Percentiles rank a stretch among this genome's conserved stretches.
Evolutionary conservation across 805 yeast genomes (phyloP).

Genomic region (Kluyveromyces nonfermentans): DNA sequence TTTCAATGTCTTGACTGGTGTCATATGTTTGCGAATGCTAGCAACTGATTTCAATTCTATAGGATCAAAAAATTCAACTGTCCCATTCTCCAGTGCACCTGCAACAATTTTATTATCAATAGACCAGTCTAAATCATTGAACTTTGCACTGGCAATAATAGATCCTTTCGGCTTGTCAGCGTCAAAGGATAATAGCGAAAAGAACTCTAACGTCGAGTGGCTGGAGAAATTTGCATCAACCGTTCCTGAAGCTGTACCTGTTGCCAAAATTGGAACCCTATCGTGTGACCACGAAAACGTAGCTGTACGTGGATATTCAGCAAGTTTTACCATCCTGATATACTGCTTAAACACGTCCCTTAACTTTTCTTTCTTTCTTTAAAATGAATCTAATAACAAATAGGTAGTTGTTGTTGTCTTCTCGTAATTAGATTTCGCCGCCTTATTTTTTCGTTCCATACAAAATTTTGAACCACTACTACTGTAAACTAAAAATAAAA

Average conservation of each 20-base stretch:
- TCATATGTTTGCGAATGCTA: slow-evolving; percentile 49
- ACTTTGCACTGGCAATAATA: slow-evolving; percentile 46
- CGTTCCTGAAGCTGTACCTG: slow-evolving; percentile 95
- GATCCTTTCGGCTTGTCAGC: slow-evolving; percentile 34
- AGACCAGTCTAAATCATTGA: slow-evolving; percentile 83
- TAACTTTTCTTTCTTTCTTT: not conserved
- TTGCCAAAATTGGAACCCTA: slow-evolving; percentile 62
- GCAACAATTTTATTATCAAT: slow-evolving; percentile 56
- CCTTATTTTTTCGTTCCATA: not conserved
- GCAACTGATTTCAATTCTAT: slow-evolving; percentile 40
- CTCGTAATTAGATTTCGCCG: not conserved
- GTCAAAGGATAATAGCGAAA: slow-evolving; percentile 49
- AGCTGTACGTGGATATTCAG: slow-evolving; percentile 77
- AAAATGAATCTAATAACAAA: not conserved
- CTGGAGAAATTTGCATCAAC: slow-evolving; percentile 82
- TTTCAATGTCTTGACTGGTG: slow-evolving; percentile 60
- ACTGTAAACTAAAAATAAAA: too few species aligned
- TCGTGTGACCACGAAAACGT: slow-evolving; percentile 95
- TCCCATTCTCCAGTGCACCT: slow-evolving; percentile 83
- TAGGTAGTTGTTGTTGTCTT: not conserved
- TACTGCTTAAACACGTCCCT: not conserved
- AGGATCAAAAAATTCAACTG: slow-evolving; percentile 61
- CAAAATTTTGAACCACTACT: not conserved
- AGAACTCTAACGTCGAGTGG: slow-evolving; percentile 65
- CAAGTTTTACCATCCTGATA: slow-evolving; percentile 60